phyloP scores from a whole-genome alignment of 305 asterid genomes.

The Rubia tinctorum region DNA sequence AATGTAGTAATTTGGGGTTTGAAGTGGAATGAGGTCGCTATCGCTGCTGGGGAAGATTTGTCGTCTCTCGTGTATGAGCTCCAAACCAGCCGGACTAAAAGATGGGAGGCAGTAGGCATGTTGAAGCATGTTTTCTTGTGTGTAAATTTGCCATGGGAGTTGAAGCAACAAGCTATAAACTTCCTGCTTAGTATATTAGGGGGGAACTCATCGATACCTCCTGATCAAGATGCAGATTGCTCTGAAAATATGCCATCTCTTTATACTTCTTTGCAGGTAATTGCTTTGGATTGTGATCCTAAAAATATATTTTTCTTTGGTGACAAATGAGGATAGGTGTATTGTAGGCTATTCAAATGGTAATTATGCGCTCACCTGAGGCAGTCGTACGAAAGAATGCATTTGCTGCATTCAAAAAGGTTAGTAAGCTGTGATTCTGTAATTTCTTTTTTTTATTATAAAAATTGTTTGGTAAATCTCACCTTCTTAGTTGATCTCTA shows the following conservation, averaged over 20 bases:
- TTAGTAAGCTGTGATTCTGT: slow-evolving; percentile 20
- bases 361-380: slow-evolving; percentile 77
- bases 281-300: slow-evolving; percentile 17
- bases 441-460: too few relatives aligned
- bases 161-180: slow-evolving; percentile 54
- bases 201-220: slow-evolving; percentile 33
- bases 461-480: neutral
- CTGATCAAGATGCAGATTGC: slow-evolving; percentile 38
- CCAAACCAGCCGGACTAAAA: slow-evolving; percentile 53
- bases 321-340: slow-evolving; percentile 13
- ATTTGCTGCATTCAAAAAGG: slow-evolving; percentile 68
- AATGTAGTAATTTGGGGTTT: slow-evolving; percentile 80
- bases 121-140: slow-evolving; percentile 54
- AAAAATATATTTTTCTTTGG: slow-evolving; percentile 10
- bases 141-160: slow-evolving; percentile 50
- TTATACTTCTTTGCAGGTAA: slow-evolving; percentile 69
- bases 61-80: slow-evolving; percentile 50
- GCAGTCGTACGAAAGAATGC: slow-evolving; percentile 56
- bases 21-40: slow-evolving; percentile 56
- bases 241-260: slow-evolving; percentile 44
- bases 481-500: slow-evolving; percentile 5
- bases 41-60: slow-evolving; percentile 60
- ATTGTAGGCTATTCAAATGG: slow-evolving; percentile 62
- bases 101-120: slow-evolving; percentile 81
- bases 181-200: slow-evolving; percentile 65